Percentiles rank a stretch among this genome's conserved stretches.
Conservation (phyloP, 78 protist genomes). For the Corallochytrium limacisporum region DNA sequence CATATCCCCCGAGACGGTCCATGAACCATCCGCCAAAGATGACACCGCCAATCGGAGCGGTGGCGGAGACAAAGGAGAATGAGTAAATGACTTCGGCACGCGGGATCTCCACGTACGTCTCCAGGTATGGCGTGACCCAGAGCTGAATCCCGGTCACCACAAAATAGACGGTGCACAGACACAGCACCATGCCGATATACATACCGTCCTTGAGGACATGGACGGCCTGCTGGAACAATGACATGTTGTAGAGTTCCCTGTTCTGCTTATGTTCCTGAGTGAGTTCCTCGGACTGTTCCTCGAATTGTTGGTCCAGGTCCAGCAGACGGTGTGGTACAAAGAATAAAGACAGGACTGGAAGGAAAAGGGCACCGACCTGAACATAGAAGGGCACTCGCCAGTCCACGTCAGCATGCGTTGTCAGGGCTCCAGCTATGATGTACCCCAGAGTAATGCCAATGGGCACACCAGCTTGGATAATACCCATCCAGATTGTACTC, state of each 20-base stretch:
- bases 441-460: conserved; percentile 13
- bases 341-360: too few species aligned
- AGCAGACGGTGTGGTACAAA: too few species aligned
- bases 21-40: conserved; percentile 3
- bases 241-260: not conserved
- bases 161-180: conserved; percentile 6
- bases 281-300: not conserved
- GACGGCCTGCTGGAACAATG: too few species aligned
- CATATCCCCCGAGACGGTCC: conserved; percentile 4
- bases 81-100: too few species aligned
- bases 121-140: conserved; percentile 9
- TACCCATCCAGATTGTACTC: conserved; percentile 1
- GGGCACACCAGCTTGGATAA: conserved; percentile 22
- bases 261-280: not conserved
- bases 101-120: too few species aligned
- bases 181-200: not conserved
- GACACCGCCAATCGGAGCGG: too few species aligned
- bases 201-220: too few species aligned
- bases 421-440: not conserved
- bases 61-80: too few species aligned
- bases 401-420: not conserved
- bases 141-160: conserved; percentile 18
- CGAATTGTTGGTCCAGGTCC: not conserved
- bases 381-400: conserved; percentile 1
- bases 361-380: not conserved